phyloP scores from a whole-genome alignment of 2,329 filamentous ascomycete species.

The Cucurbitaria berberidis region DNA sequence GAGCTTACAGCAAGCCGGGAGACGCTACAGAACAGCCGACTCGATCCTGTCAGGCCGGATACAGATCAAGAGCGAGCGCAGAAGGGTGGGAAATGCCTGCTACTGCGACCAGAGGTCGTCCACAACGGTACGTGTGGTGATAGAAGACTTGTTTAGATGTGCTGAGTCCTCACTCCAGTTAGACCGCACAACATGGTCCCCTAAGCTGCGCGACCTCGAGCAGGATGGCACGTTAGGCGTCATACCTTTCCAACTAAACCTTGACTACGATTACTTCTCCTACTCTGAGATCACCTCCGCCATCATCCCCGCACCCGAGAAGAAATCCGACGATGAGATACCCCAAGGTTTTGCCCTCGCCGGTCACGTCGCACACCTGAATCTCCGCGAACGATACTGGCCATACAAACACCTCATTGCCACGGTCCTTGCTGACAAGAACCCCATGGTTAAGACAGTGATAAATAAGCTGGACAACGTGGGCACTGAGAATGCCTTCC shows the following conservation, averaged over 20 bases:
- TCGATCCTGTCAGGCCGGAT: constrained; percentile 65
- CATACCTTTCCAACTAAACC: constrained; percentile 74
- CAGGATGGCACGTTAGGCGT: constrained; percentile 71
- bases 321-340: constrained; percentile 77
- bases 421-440: constrained; percentile 88
- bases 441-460: constrained; percentile 78
- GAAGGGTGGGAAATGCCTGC: constrained; percentile 53
- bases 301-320: constrained; percentile 72
- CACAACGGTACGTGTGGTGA: constrained; percentile 42
- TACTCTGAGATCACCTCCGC: constrained; percentile 84
- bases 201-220: constrained; percentile 71
- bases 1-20: constrained; percentile 70
- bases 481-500: constrained; percentile 81
- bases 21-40: constrained; percentile 67
- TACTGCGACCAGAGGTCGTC: constrained; percentile 53
- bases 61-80: constrained; percentile 65
- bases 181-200: constrained; percentile 79
- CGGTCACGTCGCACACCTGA: constrained; percentile 93
- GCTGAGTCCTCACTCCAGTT: constrained; percentile 49
- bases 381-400: constrained; percentile 80
- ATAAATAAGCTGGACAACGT: constrained; percentile 96
- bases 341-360: constrained; percentile 87
- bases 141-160: constrained; percentile 20
- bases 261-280: constrained; percentile 87
- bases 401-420: constrained; percentile 88